Evolutionary conservation across 441 rosid species (phyloP).

Genomic region (Erysimum pusillum): DNA sequence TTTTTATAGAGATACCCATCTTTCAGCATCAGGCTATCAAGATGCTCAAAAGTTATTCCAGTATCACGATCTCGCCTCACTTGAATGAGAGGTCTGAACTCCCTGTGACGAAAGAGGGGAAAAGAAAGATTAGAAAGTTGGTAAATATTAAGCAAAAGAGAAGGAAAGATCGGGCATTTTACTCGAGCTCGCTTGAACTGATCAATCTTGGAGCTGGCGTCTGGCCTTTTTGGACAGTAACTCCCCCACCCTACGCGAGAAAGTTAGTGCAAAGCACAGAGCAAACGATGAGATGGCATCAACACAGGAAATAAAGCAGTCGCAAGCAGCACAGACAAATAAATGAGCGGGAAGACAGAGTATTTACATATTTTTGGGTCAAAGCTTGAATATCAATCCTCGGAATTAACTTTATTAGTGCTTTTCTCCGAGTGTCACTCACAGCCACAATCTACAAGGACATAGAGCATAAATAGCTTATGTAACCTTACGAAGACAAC

Average conservation of each 20-base stretch:
- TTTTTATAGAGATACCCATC: conserved; percentile 85
- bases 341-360: conserved; percentile 27
- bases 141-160: conserved; percentile 12
- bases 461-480: conserved; percentile 30
- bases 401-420: conserved; percentile 87
- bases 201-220: conserved; percentile 89
- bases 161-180: conserved; percentile 46
- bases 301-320: conserved; percentile 4
- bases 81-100: conserved; percentile 86
- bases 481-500: conserved; percentile 24
- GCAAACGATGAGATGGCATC: conserved; percentile 18
- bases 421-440: conserved; percentile 66
- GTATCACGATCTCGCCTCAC: conserved; percentile 88
- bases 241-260: conserved; percentile 81
- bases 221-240: conserved; percentile 58
- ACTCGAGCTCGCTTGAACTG: conserved; percentile 92
- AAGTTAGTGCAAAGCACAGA: conserved; percentile 19
- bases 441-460: conserved; percentile 81
- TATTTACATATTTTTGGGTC: conserved; percentile 82
- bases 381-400: conserved; percentile 83
- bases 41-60: conserved; percentile 67
- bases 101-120: conserved; percentile 55
- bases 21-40: conserved; percentile 89
- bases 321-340: conserved; percentile 12
- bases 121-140: conserved; percentile 21